Conservation (phyloP, 106 monocot species). For the Dendrobium officinale region DNA sequence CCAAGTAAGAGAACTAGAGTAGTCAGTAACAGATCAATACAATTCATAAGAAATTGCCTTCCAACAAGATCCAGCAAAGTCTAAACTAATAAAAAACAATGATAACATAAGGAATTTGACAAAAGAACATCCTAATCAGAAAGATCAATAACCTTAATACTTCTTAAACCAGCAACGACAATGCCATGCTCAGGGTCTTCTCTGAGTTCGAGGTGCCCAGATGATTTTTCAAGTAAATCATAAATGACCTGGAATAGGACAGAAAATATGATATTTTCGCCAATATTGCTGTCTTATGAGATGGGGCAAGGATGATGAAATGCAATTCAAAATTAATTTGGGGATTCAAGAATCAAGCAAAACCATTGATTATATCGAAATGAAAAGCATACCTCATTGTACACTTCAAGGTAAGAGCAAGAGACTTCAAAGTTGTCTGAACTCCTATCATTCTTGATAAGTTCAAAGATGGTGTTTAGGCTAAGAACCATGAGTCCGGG, state of each 20-base stretch:
- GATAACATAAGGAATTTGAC: not conserved
- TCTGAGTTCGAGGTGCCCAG: constrained; percentile 90
- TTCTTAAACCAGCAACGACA: constrained; percentile 84
- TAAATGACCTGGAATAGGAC: constrained; percentile 74
- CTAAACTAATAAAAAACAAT: not conserved
- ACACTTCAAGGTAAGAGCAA: constrained; percentile 98
- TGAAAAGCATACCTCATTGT: constrained; percentile 71
- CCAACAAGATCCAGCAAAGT: not conserved
- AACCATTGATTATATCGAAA: not conserved
- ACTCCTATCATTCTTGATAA: constrained; percentile 69
- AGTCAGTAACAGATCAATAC: not conserved
- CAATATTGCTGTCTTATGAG: not conserved
- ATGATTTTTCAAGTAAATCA: constrained; percentile 96
- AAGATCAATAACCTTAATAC: constrained; percentile 64
- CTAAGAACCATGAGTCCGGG: constrained; percentile 99
- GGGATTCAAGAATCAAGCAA: not conserved
- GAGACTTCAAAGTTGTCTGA: constrained; percentile 87
- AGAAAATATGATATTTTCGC: constrained; percentile 11
- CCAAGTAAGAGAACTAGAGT: not conserved
- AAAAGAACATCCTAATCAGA: not conserved
- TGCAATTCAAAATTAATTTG: not conserved
- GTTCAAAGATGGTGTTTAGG: constrained; percentile 92
- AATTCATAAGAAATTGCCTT: not conserved
- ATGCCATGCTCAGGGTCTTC: constrained; percentile 95
- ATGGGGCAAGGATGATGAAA: not conserved